A percentile compares a stretch with the other conserved stretches of the same genome.
Evolutionary conservation across 1,284 basidiomycete species (phyloP).

Genomic region (Sparassis latifolia): DNA sequence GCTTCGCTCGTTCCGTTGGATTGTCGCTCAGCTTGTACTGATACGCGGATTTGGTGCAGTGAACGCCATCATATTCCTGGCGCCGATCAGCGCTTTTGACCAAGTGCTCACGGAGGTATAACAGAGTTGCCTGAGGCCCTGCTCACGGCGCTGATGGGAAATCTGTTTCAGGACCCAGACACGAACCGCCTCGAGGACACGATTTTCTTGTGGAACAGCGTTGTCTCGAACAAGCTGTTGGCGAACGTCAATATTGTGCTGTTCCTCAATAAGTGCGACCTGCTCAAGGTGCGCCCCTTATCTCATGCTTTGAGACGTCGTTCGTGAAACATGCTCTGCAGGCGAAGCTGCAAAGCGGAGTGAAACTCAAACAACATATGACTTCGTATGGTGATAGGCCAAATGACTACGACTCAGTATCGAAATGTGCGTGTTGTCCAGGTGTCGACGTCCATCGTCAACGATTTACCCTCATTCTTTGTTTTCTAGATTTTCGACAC

Average conservation of each 20-base stretch:
- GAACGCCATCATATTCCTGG: slow-evolving; percentile 79
- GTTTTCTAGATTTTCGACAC: slow-evolving; percentile 54
- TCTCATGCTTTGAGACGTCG: not conserved
- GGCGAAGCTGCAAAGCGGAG: slow-evolving; percentile 69
- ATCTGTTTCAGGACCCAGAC: slow-evolving; percentile 43
- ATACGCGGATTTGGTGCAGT: slow-evolving; percentile 34
- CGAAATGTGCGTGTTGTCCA: slow-evolving; percentile 49
- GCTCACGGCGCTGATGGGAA: not conserved
- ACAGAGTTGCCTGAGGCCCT: not conserved
- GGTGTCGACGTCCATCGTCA: slow-evolving; percentile 6
- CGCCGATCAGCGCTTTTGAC: slow-evolving; percentile 79
- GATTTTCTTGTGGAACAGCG: slow-evolving; percentile 57
- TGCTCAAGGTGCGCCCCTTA: slow-evolving; percentile 44
- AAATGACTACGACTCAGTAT: slow-evolving; percentile 69
- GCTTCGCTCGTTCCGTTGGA: not conserved
- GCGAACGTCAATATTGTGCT: slow-evolving; percentile 64
- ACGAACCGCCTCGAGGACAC: slow-evolving; percentile 76
- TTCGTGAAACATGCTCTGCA: slow-evolving; percentile 3
- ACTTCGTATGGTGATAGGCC: slow-evolving; percentile 59
- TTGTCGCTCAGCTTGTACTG: not conserved
- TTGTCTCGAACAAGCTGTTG: slow-evolving; percentile 64
- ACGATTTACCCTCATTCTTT: not conserved
- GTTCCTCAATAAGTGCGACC: slow-evolving; percentile 75
- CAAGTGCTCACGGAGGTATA: slow-evolving; percentile 68
- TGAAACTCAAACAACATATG: slow-evolving; percentile 62